phyloP scores from a whole-genome alignment of 371 early-diverging fungal species.

The Caulochytrium protostelioides region DNA sequence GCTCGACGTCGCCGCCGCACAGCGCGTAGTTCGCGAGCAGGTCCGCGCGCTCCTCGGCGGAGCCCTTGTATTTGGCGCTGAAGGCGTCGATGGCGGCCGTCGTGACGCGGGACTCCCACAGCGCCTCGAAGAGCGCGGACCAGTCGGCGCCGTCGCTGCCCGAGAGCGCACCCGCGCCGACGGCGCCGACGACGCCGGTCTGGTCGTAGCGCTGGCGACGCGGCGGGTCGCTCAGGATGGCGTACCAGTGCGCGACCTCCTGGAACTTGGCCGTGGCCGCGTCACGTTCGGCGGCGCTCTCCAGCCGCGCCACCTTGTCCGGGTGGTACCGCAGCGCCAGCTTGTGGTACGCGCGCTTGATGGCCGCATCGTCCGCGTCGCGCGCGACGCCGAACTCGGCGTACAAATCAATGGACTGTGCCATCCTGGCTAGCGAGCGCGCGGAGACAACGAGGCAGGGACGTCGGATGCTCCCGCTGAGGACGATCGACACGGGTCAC shows the following conservation, averaged over 20 bases:
- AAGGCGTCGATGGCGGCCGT: constrained; percentile 54
- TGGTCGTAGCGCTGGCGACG: constrained; percentile 59
- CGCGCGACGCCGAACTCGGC: constrained; percentile 5
- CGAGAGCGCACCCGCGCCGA: constrained; percentile 20
- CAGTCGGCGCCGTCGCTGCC: constrained; percentile 43
- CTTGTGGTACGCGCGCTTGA: constrained; percentile 15
- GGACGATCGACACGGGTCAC: too few relatives aligned
- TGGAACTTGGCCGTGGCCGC: constrained; percentile 41
- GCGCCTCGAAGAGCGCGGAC: constrained; percentile 59
- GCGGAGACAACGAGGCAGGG: too few relatives aligned
- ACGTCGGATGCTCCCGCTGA: too few relatives aligned
- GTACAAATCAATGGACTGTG: constrained; percentile 8
- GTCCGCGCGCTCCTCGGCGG: not conserved
- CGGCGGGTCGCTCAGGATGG: constrained; percentile 51
- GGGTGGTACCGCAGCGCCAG: constrained; percentile 16
- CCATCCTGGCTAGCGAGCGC: too few relatives aligned
- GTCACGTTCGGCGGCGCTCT: constrained; percentile 5
- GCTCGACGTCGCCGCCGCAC: too few relatives aligned
- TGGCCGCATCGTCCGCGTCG: constrained; percentile 6
- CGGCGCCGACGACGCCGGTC: constrained; percentile 26
- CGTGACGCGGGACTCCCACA: constrained; percentile 55
- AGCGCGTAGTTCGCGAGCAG: too few relatives aligned
- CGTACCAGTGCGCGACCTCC: constrained; percentile 56
- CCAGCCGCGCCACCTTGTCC: constrained; percentile 11
- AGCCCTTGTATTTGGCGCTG: constrained; percentile 38